Percentiles rank a stretch among this genome's conserved stretches.
phyloP scores from a whole-genome alignment of 805 yeast genomes.

The Teunomyces pallodes region DNA sequence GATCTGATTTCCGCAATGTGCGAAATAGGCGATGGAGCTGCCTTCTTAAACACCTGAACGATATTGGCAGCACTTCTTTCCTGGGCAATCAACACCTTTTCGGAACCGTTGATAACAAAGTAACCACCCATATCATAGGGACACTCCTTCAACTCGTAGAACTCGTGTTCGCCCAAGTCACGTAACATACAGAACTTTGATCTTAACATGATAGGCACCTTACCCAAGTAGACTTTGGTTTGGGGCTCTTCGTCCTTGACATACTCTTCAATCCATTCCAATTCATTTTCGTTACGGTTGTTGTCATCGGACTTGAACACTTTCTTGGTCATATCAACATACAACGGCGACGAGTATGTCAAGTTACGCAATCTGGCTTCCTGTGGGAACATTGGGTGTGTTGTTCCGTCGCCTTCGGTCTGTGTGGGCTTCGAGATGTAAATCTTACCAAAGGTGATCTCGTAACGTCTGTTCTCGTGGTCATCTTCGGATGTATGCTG shows the following conservation, averaged over 20 bases:
- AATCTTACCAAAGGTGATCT: constrained; percentile 96
- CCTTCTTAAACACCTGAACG: constrained; percentile 96
- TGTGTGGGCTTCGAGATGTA: constrained; percentile 95
- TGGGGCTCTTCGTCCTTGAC: constrained; percentile 58
- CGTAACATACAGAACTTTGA: constrained; percentile 93
- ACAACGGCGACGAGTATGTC: constrained; percentile 93
- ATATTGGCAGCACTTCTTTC: constrained; percentile 98
- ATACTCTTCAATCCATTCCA: constrained; percentile 52
- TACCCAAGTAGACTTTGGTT: constrained; percentile 84
- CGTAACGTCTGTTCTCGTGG: constrained; percentile 87
- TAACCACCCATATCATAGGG: constrained; percentile 99
- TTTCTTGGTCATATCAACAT: constrained; percentile 91
- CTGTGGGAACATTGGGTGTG: constrained; percentile 97
- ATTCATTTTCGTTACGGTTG: constrained; percentile 42
- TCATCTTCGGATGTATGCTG: constrained; percentile 93
- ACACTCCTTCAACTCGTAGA: constrained; percentile 94
- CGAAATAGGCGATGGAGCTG: constrained; percentile 95
- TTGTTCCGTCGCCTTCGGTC: constrained; percentile 99
- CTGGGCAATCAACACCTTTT: constrained; percentile 96
- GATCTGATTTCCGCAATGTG: constrained; percentile 96
- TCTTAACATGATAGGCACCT: constrained; percentile 96
- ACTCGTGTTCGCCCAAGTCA: constrained; percentile 87
- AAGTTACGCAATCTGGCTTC: constrained; percentile 95
- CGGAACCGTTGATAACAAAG: constrained; percentile 97
- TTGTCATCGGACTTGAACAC: constrained; percentile 83